Percentiles rank a stretch among this genome's conserved stretches.
phyloP scores from a whole-genome alignment of 1,284 basidiomycete species.

The Paramarasmius palmivorus region DNA sequence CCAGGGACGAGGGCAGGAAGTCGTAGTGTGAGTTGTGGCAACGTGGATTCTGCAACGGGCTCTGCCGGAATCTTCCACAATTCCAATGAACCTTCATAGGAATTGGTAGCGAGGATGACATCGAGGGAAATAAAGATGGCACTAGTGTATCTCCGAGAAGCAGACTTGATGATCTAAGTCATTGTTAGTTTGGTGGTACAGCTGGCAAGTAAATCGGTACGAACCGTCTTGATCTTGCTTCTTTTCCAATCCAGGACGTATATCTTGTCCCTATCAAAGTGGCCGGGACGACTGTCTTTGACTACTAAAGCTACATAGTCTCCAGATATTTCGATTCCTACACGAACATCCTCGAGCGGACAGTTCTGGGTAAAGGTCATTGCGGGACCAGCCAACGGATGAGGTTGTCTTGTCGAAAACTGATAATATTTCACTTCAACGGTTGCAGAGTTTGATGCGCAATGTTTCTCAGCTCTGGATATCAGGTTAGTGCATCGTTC shows the following conservation, averaged over 20 bases:
- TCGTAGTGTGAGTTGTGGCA: conserved; percentile 2
- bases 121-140: conserved; percentile 10
- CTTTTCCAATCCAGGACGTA: conserved; percentile 12
- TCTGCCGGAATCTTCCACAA: conserved; percentile 9
- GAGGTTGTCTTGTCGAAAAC: conserved; percentile 11
- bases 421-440: conserved; percentile 9
- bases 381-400: conserved; percentile 7
- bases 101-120: conserved; percentile 9
- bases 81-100: conserved; percentile 7
- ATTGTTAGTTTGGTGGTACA: neutral
- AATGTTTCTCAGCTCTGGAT: neutral
- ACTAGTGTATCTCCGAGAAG: conserved; percentile 8
- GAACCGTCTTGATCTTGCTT: conserved; percentile 6
- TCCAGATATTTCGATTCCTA: conserved; percentile 11
- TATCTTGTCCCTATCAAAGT: conserved; percentile 6
- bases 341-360: neutral
- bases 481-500: neutral
- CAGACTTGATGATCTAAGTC: conserved; percentile 4
- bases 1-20: conserved; percentile 1
- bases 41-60: neutral
- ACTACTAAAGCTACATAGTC: conserved; percentile 7
- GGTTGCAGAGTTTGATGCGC: neutral
- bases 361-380: conserved; percentile 5
- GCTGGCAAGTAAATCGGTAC: neutral
- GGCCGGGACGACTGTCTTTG: conserved; percentile 4